Base-by-base conservation (phyloP, 1,139 yeast species). In the Eremothecium sinecaudum region DNA sequence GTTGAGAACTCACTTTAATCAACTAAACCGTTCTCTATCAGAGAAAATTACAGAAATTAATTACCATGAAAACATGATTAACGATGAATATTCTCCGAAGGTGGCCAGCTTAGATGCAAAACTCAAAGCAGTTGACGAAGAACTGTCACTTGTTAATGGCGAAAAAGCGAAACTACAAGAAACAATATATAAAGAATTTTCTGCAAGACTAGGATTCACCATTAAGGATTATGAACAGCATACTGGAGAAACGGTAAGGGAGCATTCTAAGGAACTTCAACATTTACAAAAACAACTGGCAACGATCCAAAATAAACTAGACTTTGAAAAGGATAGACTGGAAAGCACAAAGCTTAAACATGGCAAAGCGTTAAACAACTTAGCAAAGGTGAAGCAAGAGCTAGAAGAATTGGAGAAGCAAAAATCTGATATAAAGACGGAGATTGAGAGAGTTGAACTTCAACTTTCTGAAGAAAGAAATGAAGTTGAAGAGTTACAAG, bases 191-290 rank as follows among this genome's bases (percentile, higher is more conserved):
- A 45, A 58, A 1, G 66, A 56, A 0, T 79, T 84, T 48, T 78
- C 86, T 40, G 39, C 53, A 1, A 64, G 60, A 36, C 61, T 76
- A 39, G 73, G 73, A 0, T 73, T 81, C 47, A 61, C 66, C 42
- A 73, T 82, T 30, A 65, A 67, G 34, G 84, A 77, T 30, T 83
- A 79, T 51, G 94, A 83, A 53, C 63, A 62, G 30, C 62, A 71
- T 17, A 83, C 79, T 39, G 87, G 90, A 8, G 63, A 74, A 2
- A 61, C 73, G 9, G 51, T 73, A 39, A 69, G 84, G 50, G 66
- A 68, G 27, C 70, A 76, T 37, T 68, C 80, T 1, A 75, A 73
- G 44, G 86, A 80, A 52, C 65, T 79, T 36, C 64, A 80, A 3
- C 75, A 74, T 44, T 73, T 69, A 43, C 61, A 70, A 20, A 73